Evolutionary conservation across 169 alveolate genomes (phyloP), one percentile per base, ranked within the genome.

Genomic region (Nephromyces sp.): DNA sequence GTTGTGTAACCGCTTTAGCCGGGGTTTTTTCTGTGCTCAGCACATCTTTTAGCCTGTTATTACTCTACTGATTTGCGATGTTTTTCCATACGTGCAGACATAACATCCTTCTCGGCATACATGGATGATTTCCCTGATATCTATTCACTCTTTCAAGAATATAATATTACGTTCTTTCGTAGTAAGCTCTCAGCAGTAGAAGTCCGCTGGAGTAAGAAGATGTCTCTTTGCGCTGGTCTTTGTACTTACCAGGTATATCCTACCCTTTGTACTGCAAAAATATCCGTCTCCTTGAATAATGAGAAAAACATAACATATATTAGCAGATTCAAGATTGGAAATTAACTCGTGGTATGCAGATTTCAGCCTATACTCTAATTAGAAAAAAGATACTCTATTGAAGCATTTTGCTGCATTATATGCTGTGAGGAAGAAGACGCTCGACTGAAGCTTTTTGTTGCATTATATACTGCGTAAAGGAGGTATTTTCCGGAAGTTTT

Each of bases 201-300:
- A 51, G 74, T 91, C 25, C 88, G 77, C 66, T 90, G 95, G 94
- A 83, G 91, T 51, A 74, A 65, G 24, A 81, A 91, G 75, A 92
- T 92, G 96, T 90, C 94, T 15, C 73, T 79, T 21, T 92, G 95
- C 77, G 96, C 96, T 4, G 96, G 96, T 0, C 79, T 85, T 24
- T 92, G 95, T 73, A 82, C 85, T 61, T 83, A 84, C 71, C 75
- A 86, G 33, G 85, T 66, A 5, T 6, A 30, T 32, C 43, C n/a
- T 2, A 5, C 8, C 28, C 1, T 1, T 5, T 22, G n/a, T 43
- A 43, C 15, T 15, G 15, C 15, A 43, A 15, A 15, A 43, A 43
- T 43, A 15, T 15, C 15, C 15, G n/a, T 43, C 15, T 15, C 57
- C 15, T 15, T 15, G 57, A 15, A 15, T 43, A 15, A 15, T 43